Base-by-base conservation (phyloP, 225 moss, liverwort and hornwort species). In the Marchantia paleacea region DNA sequence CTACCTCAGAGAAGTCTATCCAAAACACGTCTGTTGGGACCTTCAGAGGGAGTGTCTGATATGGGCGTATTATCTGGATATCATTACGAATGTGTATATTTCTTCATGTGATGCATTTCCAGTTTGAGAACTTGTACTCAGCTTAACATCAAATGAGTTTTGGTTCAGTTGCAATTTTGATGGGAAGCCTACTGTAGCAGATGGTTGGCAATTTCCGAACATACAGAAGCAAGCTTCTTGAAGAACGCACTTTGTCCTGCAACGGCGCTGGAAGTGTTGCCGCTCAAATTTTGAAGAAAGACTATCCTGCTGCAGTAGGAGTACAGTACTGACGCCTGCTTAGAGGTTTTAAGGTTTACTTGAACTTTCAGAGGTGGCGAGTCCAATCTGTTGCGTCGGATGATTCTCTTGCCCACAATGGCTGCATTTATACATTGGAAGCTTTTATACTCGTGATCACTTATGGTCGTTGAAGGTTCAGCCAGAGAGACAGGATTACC, bases 1-100 rank as follows among this genome's bases (percentile, higher is more conserved):
- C 29, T 76, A 29, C 64, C 75, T 39, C 60, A 54, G 58, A 16
- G 75, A 76, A 76, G 75, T 76, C 75, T 22, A 60, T 15, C 26
- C 52, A 53, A 74, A 55, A 54, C 53, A 19, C 55, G 28, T 25
- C 0, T 75, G 54, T 11, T 55, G 12, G 74, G 74, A 20, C 47
- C 31, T 19, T 52, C 9, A 14, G 0, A 39, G 57, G 20, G 26
- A 3, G 39, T 51, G 26, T 12, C 55, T 24, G 12, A 18, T 18
- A 25, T 52, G 10, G 55, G 30, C 8, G 26, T 60, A 58, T 60
- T 26, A 0, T 28, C 39, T 31, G 39, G n/a, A 26, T 10, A 55
- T 10, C 29, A 31, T 19, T 31, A 22, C 55, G 29, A 18, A 15
- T 60, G 30, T 39, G 0, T 75, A 55, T 22, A 20, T 39, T 2